A percentile compares a stretch with the other conserved stretches of the same genome.
Evolutionary conservation across 257 asterid genomes (phyloP).

Genomic region (Thymus quinquecostatus): DNA sequence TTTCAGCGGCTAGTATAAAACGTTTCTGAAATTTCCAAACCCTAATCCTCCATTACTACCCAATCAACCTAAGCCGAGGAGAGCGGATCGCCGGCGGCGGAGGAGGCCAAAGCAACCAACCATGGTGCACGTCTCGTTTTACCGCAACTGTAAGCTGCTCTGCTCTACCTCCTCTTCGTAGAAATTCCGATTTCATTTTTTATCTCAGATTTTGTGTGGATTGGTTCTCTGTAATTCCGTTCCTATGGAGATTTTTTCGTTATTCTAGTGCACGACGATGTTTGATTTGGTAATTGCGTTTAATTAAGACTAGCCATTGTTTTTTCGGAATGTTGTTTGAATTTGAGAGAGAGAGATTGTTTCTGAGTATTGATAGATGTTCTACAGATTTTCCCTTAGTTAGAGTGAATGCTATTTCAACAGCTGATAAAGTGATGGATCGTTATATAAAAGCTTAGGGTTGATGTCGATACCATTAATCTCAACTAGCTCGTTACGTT

Average conservation of each 20-base stretch:
- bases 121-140: conserved; percentile 64
- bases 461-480: not conserved
- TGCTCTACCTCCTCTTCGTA: not conserved
- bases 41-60: conserved; percentile 25
- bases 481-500: not conserved
- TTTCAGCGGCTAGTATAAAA: conserved; percentile 30
- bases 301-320: not conserved
- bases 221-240: not conserved
- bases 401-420: not conserved
- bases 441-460: not conserved
- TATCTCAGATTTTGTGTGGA: not conserved
- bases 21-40: conserved; percentile 7
- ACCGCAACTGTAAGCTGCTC: conserved; percentile 55
- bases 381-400: not conserved
- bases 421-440: not conserved
- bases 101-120: conserved; percentile 26
- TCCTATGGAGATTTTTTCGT: not conserved
- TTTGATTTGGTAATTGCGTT: not conserved
- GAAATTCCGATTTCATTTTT: not conserved
- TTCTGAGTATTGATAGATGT: not conserved
- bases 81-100: conserved; percentile 29
- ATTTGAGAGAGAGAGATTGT: not conserved
- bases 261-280: too few species aligned
- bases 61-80: conserved; percentile 24
- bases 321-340: not conserved